Evolutionary conservation across 176 grass and related monocot species (phyloP).

Genomic region (Bonia amplexicaulis): DNA sequence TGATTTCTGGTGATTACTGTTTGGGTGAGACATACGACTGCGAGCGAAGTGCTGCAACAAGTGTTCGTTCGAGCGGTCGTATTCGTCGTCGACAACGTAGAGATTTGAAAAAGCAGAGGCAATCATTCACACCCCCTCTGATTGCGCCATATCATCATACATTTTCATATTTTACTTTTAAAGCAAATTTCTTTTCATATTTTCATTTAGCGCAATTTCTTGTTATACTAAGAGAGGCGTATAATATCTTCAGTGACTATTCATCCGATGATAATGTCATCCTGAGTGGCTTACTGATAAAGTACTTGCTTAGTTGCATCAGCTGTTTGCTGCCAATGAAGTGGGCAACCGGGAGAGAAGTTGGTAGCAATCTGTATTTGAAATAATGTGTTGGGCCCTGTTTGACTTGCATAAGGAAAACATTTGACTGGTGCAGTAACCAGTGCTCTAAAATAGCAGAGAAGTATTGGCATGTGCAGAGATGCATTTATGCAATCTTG

Average conservation of each 20-base stretch:
- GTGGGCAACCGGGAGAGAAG: neutral
- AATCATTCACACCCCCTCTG: too few relatives aligned
- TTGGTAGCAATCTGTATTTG: neutral
- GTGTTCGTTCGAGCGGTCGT: too few relatives aligned
- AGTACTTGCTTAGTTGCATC: neutral
- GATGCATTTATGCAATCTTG: neutral
- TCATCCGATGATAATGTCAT: neutral
- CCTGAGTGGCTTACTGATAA: neutral
- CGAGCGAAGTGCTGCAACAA: too few relatives aligned
- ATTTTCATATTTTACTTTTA: too few relatives aligned
- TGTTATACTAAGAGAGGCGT: neutral
- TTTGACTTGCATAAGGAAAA: neutral
- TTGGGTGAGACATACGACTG: too few relatives aligned
- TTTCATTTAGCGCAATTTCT: neutral
- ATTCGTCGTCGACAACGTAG: too few relatives aligned
- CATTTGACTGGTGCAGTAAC: neutral
- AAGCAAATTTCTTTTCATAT: neutral
- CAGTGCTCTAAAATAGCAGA: neutral
- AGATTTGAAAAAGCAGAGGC: too few relatives aligned
- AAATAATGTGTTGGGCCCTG: neutral
- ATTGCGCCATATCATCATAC: too few relatives aligned
- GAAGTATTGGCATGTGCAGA: neutral
- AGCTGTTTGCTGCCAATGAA: neutral
- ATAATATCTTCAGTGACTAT: neutral
- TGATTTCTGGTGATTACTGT: too few relatives aligned